phyloP scores from a whole-genome alignment of 73 alveolate genomes.

The Tetrahymena borealis region DNA sequence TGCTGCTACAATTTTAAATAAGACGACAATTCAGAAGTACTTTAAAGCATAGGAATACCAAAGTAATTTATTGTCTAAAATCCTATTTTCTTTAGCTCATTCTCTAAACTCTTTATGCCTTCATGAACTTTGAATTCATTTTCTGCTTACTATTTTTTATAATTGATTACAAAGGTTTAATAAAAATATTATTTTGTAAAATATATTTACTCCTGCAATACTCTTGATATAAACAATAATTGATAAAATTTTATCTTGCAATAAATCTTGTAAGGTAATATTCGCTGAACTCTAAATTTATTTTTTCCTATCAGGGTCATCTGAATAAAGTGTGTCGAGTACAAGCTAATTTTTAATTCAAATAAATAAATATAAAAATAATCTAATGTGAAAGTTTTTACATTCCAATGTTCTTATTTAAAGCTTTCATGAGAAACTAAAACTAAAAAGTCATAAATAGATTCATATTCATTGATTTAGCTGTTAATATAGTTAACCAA shows the following conservation, averaged over 20 bases:
- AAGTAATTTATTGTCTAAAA: not conserved
- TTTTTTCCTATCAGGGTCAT: not conserved
- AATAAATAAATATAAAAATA: not conserved
- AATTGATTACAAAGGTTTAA: not conserved
- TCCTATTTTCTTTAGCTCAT: not conserved
- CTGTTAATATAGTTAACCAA: not conserved
- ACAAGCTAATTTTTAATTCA: not conserved
- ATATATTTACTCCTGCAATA: not conserved
- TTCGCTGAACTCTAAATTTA: not conserved
- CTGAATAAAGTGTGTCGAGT: not conserved
- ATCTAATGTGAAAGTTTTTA: not conserved
- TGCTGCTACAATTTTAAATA: not conserved
- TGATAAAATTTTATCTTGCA: not conserved
- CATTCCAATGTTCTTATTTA: not conserved
- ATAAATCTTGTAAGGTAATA: not conserved
- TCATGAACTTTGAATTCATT: not conserved
- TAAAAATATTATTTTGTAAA: not conserved
- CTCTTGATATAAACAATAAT: not conserved
- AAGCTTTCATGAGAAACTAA: not conserved
- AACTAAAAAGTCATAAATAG: not conserved
- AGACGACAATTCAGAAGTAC: not conserved
- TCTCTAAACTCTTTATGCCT: not conserved
- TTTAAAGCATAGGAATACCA: not conserved
- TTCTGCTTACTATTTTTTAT: not conserved
- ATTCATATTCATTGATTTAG: not conserved